Evolutionary conservation across 164 flowering plant species (phyloP).

Genomic region (Magnolia sinica): DNA sequence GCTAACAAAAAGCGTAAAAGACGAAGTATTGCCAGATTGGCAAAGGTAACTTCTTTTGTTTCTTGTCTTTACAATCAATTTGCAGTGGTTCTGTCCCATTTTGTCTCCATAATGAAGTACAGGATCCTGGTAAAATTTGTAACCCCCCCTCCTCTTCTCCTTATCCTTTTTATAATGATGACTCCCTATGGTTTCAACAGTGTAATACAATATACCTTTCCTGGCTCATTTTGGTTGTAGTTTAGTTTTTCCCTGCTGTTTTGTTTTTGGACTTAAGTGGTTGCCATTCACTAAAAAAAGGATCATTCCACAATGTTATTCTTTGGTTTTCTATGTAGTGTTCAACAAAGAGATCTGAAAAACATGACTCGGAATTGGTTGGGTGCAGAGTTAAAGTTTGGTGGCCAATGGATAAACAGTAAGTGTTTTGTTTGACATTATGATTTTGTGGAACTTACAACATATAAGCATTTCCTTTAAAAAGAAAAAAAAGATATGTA

Average conservation of each 20-base stretch:
- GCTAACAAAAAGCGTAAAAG: conserved; percentile 60
- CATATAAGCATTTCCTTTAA: neutral
- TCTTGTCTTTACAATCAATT: neutral
- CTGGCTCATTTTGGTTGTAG: too few species aligned
- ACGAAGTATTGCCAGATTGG: conserved; percentile 63
- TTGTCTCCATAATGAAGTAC: neutral
- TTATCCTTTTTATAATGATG: neutral
- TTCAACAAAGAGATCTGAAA: conserved; percentile 41
- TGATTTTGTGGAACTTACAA: neutral
- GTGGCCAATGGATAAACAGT: conserved; percentile 98
- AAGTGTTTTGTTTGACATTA: conserved; percentile 29
- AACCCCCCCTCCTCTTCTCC: neutral
- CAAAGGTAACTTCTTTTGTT: conserved; percentile 44
- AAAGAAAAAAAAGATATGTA: neutral
- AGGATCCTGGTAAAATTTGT: neutral
- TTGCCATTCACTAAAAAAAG: too few species aligned
- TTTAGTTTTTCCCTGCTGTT: too few species aligned
- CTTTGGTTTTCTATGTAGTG: conserved; percentile 39
- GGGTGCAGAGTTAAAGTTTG: conserved; percentile 84
- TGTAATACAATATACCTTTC: neutral
- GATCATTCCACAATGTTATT: too few species aligned
- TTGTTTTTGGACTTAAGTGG: too few species aligned
- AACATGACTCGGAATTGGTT: conserved; percentile 51
- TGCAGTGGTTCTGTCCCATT: neutral
- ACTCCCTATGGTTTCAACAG: too few species aligned